Conservation (phyloP, 2,329 filamentous ascomycete species). For the Aspergillus candidus region DNA sequence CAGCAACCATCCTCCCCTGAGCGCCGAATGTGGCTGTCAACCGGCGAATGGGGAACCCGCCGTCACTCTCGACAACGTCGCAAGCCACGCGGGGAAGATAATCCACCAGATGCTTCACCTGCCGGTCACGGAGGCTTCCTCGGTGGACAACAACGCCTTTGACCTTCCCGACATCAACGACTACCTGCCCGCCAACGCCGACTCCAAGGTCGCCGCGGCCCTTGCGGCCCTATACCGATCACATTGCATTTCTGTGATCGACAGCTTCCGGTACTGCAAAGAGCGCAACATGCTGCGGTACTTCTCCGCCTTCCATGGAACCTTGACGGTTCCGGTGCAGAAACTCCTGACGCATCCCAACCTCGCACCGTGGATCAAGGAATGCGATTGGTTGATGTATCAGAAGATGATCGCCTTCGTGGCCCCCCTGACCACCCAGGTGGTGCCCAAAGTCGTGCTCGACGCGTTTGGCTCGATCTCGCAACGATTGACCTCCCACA, state of each 20-base stretch:
- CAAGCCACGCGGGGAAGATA: constrained; percentile 32
- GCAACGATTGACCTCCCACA: constrained; percentile 70
- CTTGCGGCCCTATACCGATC: constrained; percentile 84
- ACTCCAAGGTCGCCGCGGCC: constrained; percentile 78
- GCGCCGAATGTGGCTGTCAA: constrained; percentile 26
- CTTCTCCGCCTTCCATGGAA: constrained; percentile 92
- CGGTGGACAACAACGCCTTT: constrained; percentile 63
- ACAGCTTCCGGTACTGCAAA: constrained; percentile 92
- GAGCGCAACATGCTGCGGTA: constrained; percentile 95
- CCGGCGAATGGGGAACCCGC: constrained; percentile 23
- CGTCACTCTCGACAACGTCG: constrained; percentile 33
- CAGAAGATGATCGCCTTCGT: constrained; percentile 95
- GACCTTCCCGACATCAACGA: constrained; percentile 77
- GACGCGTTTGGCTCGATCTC: constrained; percentile 85
- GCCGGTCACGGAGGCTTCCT: constrained; percentile 25
- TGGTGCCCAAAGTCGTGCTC: constrained; percentile 80
- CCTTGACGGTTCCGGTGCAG: constrained; percentile 91
- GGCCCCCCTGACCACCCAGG: constrained; percentile 80
- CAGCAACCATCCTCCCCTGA: constrained; percentile 8
- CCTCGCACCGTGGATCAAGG: constrained; percentile 86
- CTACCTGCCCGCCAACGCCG: constrained; percentile 75
- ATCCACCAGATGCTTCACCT: constrained; percentile 38
- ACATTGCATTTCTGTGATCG: constrained; percentile 90
- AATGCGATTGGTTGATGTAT: constrained; percentile 93
- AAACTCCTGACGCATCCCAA: constrained; percentile 78